phyloP scores from a whole-genome alignment of 768 basidiomycete genomes.

The Collybia sp. region DNA sequence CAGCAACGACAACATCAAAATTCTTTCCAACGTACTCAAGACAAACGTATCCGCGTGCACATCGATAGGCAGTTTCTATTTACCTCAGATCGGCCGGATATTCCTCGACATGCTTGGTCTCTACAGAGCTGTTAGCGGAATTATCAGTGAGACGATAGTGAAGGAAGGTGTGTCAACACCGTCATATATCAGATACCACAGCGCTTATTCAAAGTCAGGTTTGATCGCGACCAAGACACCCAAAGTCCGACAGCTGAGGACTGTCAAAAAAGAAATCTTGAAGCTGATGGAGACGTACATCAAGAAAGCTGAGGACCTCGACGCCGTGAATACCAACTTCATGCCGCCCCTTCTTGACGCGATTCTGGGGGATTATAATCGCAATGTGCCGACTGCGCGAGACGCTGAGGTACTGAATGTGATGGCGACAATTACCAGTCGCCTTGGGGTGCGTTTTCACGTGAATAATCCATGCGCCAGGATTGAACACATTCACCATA shows the following conservation, averaged over 20 bases:
- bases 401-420: constrained; percentile 98
- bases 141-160: constrained; percentile 90
- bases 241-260: constrained; percentile 88
- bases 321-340: constrained; percentile 85
- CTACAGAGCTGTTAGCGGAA: constrained; percentile 95
- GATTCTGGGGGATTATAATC: constrained; percentile 95
- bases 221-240: constrained; percentile 94
- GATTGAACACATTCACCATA: constrained; percentile 25
- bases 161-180: constrained; percentile 57
- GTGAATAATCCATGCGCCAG: neutral
- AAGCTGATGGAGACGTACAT: constrained; percentile 98
- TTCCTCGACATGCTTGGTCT: constrained; percentile 98
- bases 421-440: constrained; percentile 89
- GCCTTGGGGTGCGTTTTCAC: constrained; percentile 70
- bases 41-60: constrained; percentile 98
- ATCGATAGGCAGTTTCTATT: constrained; percentile 94
- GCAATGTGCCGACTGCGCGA: constrained; percentile 88
- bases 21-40: constrained; percentile 93
- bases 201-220: constrained; percentile 38
- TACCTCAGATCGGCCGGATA: constrained; percentile 93
- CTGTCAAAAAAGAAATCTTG: constrained; percentile 98
- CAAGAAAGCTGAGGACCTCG: constrained; percentile 94
- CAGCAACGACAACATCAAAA: constrained; percentile 92
- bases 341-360: constrained; percentile 96
- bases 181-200: no score